Conservation (phyloP, 495 filamentous ascomycete species). For the Penicillium roqueforti region DNA sequence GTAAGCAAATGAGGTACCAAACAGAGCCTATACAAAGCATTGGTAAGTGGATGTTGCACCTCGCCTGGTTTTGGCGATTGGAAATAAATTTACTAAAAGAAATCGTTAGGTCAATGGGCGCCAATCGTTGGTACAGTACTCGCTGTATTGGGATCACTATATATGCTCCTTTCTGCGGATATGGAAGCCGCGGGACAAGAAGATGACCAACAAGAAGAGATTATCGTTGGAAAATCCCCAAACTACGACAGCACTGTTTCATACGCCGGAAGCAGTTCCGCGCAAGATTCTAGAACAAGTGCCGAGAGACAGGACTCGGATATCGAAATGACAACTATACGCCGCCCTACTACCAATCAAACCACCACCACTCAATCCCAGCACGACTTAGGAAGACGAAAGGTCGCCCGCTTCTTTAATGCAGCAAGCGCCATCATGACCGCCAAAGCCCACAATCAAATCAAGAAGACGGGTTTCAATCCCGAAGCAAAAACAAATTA, state of each 20-base stretch:
- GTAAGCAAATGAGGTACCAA: slow-evolving; percentile 43
- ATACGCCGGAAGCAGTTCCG: background rate
- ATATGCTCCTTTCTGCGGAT: slow-evolving; percentile 41
- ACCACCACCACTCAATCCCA: background rate
- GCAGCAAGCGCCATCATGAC: slow-evolving; percentile 35
- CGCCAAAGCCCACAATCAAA: slow-evolving; percentile 34
- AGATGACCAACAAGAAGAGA: background rate
- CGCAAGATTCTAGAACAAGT: background rate
- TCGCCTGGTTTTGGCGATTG: background rate
- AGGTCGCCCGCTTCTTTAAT: slow-evolving; percentile 36
- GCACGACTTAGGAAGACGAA: slow-evolving; percentile 33
- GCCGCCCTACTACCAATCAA: slow-evolving; percentile 12
- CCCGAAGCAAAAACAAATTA: slow-evolving; percentile 40
- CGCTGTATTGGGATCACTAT: slow-evolving; percentile 51
- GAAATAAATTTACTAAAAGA: background rate
- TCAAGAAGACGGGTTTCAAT: slow-evolving; percentile 46
- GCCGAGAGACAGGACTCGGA: background rate
- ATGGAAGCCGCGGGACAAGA: slow-evolving; percentile 22
- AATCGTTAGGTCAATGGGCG: slow-evolving; percentile 48
- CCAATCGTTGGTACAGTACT: slow-evolving; percentile 52
- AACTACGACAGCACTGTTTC: slow-evolving; percentile 4
- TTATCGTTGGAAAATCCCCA: background rate
- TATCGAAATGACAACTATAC: slow-evolving; percentile 5
- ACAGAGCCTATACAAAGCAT: slow-evolving; percentile 54
- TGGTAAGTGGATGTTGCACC: slow-evolving; percentile 33